These are phyloP conservation scores for Danielia oregonensis DNA, from an alignment of 805 yeast species.

Conservation along the genomic window DNA sequence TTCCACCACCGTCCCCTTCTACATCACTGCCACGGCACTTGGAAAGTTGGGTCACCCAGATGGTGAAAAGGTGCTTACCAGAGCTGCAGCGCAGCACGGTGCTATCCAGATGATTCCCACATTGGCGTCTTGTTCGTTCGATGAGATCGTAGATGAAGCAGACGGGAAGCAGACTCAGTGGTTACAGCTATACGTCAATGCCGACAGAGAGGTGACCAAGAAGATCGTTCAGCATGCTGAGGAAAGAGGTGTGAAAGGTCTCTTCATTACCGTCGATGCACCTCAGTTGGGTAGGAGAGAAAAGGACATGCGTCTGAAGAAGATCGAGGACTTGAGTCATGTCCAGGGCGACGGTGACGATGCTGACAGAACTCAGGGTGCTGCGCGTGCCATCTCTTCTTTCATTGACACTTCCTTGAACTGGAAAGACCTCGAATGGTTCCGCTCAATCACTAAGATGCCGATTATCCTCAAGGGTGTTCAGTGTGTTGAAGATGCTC, in stretches of 20 bases:
- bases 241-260: slow-evolving; percentile 38
- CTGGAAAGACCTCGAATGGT: slow-evolving; percentile 41
- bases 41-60: slow-evolving; percentile 41
- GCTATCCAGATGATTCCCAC: slow-evolving; percentile 48
- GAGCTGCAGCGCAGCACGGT: slow-evolving; percentile 38
- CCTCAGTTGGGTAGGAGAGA: slow-evolving; percentile 71
- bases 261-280: slow-evolving; percentile 55
- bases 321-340: slow-evolving; percentile 21
- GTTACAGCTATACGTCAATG: slow-evolving; percentile 47
- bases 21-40: slow-evolving; percentile 47
- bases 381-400: slow-evolving; percentile 72
- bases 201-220: slow-evolving; percentile 29
- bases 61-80: slow-evolving; percentile 41
- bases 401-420: slow-evolving; percentile 54
- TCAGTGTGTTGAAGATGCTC: slow-evolving; percentile 63
- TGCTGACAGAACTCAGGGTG: slow-evolving; percentile 73
- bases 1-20: slow-evolving; percentile 42
- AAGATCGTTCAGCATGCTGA: slow-evolving; percentile 36
- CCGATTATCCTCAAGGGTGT: slow-evolving; percentile 65
- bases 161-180: slow-evolving; percentile 38
- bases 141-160: slow-evolving; percentile 37
- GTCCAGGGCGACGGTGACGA: slow-evolving; percentile 39
- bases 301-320: slow-evolving; percentile 69
- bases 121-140: slow-evolving; percentile 36
- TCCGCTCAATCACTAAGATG: slow-evolving; percentile 33